Base-by-base conservation (phyloP, 2,329 filamentous ascomycete genomes). In the Ophiostoma sp. region DNA sequence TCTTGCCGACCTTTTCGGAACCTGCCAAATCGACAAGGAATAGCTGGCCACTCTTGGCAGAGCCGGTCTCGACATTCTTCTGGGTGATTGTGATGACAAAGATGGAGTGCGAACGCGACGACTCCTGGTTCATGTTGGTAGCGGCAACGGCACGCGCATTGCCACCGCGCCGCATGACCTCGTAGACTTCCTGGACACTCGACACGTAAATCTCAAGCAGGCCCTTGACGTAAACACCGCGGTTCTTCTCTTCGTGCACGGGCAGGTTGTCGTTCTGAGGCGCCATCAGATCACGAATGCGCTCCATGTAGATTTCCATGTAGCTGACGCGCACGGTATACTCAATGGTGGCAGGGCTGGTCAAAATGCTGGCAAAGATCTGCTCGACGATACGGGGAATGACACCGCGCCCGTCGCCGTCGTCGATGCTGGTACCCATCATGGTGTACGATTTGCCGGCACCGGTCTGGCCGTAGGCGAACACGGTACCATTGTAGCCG, bases 231-330 rank as follows among this genome's bases (percentile, higher is more conserved):
- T 98, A 98, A 0, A 98, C 94, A 67, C 95, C 95, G 70, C 92
- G 86, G 76, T 90, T 95, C 84, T 97, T 97, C 80, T 98, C 95
- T 76, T 99, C 95, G 80, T 98, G 95, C n/a, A 98, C 89, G 0
- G 94, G 93, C 66, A 99, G 82, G 76, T 98, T 98, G 81, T 97
- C 94, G 79, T 98, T 97, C 70, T 93, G 90, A 11, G 95, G 95
- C 38, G 90, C 88, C 72, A 99, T 82, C 75, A 99, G 81, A 87
- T 99, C 95, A 75, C 94, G 88, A 78, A 99, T 98, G 74, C 91
- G 88, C 81, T 99, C 95, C 95, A 98, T 99, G 83, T 99, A 99
- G 72, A 99, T 98, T 80, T 99, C 95, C 93, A 99, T 97, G 80
- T 98, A 98, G 79, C 93, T 97, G 76, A 98, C 94, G 68, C 93